These are phyloP conservation scores for Rubia occidens DNA, from an alignment of 305 asterid species.

Conservation along the genomic window DNA sequence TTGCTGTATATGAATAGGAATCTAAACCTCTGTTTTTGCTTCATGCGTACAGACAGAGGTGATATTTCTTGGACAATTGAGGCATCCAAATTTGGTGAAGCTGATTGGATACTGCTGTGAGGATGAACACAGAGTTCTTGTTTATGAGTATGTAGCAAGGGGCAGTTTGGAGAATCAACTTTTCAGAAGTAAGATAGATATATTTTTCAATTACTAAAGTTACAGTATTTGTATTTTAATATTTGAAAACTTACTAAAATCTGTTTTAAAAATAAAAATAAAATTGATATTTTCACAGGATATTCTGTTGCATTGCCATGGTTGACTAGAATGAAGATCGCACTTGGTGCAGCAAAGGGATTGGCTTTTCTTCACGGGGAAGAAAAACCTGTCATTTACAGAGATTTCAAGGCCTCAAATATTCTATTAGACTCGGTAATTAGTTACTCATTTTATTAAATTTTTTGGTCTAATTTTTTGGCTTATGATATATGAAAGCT, in stretches of 20 bases:
- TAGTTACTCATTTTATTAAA: background rate
- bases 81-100: constrained; percentile 75
- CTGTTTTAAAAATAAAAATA: background rate
- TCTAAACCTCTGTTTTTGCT: background rate
- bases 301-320: constrained; percentile 50
- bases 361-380: constrained; percentile 80
- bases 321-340: constrained; percentile 66
- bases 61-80: constrained; percentile 67
- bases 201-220: background rate
- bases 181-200: constrained; percentile 44
- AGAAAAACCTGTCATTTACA: constrained; percentile 65
- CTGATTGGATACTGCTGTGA: constrained; percentile 82
- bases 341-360: constrained; percentile 81
- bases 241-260: background rate
- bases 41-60: constrained; percentile 51
- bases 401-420: constrained; percentile 79
- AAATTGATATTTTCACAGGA: constrained; percentile 30
- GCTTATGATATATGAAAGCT: background rate
- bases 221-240: background rate
- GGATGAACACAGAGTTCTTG: constrained; percentile 72
- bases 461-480: background rate
- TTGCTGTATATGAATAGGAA: background rate
- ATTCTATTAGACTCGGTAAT: constrained; percentile 65
- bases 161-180: constrained; percentile 74
- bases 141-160: constrained; percentile 74